Evolutionary conservation across 176 grass and related monocot species (phyloP).

Genomic region (Triticum monococcum): DNA sequence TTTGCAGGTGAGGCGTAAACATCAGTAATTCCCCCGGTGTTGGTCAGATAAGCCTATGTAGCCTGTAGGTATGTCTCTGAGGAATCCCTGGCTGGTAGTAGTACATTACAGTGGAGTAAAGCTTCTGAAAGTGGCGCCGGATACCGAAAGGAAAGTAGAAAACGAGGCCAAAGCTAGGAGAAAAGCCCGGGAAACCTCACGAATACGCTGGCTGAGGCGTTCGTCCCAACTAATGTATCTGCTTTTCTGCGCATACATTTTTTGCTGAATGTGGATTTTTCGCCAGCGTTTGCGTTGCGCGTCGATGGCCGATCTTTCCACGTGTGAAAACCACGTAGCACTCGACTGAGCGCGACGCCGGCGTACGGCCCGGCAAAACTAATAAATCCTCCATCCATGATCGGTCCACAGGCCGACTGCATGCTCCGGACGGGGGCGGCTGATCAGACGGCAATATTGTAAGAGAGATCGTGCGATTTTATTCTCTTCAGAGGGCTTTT

Average conservation of each 20-base stretch:
- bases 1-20: slow-evolving; percentile 44
- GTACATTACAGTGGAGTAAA: slow-evolving; percentile 47
- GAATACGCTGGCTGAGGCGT: slow-evolving; percentile 18
- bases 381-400: neutral
- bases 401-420: neutral
- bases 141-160: slow-evolving; percentile 25
- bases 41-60: neutral
- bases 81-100: neutral
- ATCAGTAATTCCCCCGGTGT: neutral
- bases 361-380: neutral
- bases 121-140: slow-evolving; percentile 36
- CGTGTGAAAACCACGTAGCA: slow-evolving; percentile 26
- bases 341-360: neutral
- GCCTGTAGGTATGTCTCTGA: neutral
- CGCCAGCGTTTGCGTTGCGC: neutral
- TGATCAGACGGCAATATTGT: slow-evolving; percentile 9
- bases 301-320: slow-evolving; percentile 26
- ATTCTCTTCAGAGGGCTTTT: neutral
- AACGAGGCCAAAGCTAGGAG: neutral
- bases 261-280: too few relatives aligned
- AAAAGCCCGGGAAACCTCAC: neutral
- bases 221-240: slow-evolving; percentile 34
- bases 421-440: slow-evolving; percentile 9
- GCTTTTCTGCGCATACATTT: slow-evolving; percentile 21
- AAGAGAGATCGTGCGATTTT: neutral